A percentile compares a stretch with the other conserved stretches of the same genome.
These are phyloP conservation scores for Amanita rubescens DNA, from an alignment of 768 basidiomycete species.

Conservation along the genomic window DNA sequence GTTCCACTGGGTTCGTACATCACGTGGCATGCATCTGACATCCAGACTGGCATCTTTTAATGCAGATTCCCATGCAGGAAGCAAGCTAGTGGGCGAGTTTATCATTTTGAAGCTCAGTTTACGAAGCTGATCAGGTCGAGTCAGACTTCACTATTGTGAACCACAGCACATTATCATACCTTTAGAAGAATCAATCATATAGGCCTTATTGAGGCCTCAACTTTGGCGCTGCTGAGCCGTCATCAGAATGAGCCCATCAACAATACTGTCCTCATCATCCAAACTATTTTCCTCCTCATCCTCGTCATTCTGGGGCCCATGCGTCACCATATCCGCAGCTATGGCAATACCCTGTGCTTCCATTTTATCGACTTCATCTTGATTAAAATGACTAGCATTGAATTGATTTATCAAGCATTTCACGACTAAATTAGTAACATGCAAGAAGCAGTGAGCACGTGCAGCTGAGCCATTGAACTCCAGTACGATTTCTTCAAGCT, in stretches of 20 bases:
- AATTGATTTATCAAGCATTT: neutral
- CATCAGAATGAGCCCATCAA: neutral
- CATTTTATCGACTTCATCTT: too few species aligned
- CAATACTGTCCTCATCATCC: neutral
- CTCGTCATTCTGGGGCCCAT: too few species aligned
- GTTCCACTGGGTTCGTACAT: constrained; percentile 31
- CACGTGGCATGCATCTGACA: constrained; percentile 20
- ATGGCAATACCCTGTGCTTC: too few species aligned
- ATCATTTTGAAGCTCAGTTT: constrained; percentile 18
- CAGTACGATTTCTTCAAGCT: neutral
- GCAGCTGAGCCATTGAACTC: neutral
- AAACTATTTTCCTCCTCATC: neutral
- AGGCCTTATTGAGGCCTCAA: neutral
- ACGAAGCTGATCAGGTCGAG: constrained; percentile 12
- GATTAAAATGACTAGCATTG: neutral
- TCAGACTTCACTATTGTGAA: neutral
- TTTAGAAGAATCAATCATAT: constrained; percentile 8
- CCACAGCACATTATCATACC: neutral
- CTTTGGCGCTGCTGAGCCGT: neutral
- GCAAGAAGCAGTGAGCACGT: neutral
- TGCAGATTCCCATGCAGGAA: constrained; percentile 20
- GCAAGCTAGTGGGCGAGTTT: constrained; percentile 20
- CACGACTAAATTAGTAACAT: neutral
- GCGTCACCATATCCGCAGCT: too few species aligned
- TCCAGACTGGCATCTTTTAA: constrained; percentile 9